Conservation (phyloP, 2,329 filamentous ascomycete species). For the Eutypella sp. region DNA sequence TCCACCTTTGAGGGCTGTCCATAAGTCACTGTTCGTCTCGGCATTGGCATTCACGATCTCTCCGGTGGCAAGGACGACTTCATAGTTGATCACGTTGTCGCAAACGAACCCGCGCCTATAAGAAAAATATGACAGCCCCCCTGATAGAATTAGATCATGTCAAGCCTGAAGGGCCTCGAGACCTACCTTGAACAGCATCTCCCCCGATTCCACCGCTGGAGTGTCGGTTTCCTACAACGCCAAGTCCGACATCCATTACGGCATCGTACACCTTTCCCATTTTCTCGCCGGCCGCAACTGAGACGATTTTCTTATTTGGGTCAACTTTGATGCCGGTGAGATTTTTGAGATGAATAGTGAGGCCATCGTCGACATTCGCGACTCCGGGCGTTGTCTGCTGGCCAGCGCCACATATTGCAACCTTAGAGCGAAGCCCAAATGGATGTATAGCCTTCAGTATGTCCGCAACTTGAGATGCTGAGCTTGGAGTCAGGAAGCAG, state of each 20-base stretch:
- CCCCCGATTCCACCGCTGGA: conserved; percentile 13
- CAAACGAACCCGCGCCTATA: conserved; percentile 9
- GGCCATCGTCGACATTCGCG: conserved; percentile 6
- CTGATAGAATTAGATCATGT: conserved; percentile 2
- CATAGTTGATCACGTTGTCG: conserved; percentile 17
- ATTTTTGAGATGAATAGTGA: conserved; percentile 7
- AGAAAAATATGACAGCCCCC: conserved; percentile 11
- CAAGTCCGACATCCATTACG: conserved; percentile 8
- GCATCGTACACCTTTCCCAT: conserved; percentile 10
- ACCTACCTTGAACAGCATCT: conserved; percentile 11
- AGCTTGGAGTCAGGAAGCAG: conserved; percentile 10
- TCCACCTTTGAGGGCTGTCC: conserved; percentile 24
- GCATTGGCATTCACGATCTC: conserved; percentile 31
- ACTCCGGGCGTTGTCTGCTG: conserved; percentile 5
- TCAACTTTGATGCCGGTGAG: conserved; percentile 8
- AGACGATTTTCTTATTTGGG: conserved; percentile 1
- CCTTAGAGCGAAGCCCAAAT: not conserved
- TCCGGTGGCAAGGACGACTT: conserved; percentile 33
- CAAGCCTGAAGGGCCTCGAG: not conserved
- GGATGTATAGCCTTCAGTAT: conserved; percentile 7
- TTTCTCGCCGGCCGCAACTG: conserved; percentile 5
- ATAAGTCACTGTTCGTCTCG: conserved; percentile 21
- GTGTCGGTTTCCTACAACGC: conserved; percentile 11
- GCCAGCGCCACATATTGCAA: conserved; percentile 8
- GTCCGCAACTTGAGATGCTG: conserved; percentile 7